These are phyloP conservation scores for Exophiala spinifera DNA, from an alignment of 2,329 filamentous ascomycete species.

Conservation along the genomic window DNA sequence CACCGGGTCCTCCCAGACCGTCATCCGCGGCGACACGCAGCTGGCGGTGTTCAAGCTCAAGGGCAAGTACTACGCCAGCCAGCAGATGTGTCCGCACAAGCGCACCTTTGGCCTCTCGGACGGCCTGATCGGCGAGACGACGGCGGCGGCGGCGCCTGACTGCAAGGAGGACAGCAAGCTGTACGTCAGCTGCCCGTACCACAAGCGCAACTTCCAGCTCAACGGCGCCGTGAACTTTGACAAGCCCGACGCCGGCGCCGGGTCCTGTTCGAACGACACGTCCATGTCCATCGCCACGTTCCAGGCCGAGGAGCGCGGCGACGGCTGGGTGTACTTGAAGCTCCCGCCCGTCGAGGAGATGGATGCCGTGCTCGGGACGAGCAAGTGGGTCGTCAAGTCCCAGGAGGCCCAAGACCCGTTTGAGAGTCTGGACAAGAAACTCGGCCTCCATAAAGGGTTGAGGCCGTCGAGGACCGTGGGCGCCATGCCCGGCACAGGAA, in stretches of 20 bases:
- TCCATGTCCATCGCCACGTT: conserved; percentile 80
- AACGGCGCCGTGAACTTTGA: conserved; percentile 47
- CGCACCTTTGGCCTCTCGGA: conserved; percentile 86
- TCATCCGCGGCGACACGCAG: conserved; percentile 87
- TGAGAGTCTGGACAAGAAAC: conserved; percentile 54
- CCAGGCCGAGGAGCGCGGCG: conserved; percentile 67
- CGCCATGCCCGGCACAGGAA: conserved; percentile 26
- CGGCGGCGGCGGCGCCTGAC: conserved; percentile 23
- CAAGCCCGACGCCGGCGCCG: conserved; percentile 45
- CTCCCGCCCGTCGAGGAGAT: conserved; percentile 78
- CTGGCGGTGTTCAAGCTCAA: conserved; percentile 81
- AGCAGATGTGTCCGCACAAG: conserved; percentile 95
- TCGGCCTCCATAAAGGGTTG: conserved; percentile 45
- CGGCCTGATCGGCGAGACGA: conserved; percentile 69
- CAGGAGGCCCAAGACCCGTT: conserved; percentile 61
- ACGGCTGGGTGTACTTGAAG: conserved; percentile 76
- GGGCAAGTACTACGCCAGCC: conserved; percentile 77
- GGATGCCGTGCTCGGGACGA: conserved; percentile 73
- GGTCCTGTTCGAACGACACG: conserved; percentile 71
- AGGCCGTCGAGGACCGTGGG: conserved; percentile 51
- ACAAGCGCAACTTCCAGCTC: conserved; percentile 87
- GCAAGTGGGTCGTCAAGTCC: conserved; percentile 73
- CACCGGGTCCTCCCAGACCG: conserved; percentile 69
- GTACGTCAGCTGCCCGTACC: conserved; percentile 84
- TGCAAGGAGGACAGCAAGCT: conserved; percentile 56